These are phyloP conservation scores for Grosmannia clavigera DNA, from an alignment of 2,329 filamentous ascomycete genomes.

Conservation along the genomic window DNA sequence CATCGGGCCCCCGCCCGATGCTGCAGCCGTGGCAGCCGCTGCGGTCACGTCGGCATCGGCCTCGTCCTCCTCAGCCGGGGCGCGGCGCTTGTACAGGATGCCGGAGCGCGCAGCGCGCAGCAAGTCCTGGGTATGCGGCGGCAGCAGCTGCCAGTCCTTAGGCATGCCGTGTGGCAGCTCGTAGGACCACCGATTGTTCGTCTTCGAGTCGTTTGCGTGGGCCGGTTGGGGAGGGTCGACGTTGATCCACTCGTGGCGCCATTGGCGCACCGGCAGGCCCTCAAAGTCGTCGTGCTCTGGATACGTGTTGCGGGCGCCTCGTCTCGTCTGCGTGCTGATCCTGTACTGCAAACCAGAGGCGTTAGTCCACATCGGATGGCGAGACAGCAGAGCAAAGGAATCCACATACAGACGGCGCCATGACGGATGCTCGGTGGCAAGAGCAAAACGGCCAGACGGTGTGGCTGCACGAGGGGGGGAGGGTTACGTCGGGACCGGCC, in stretches of 20 bases:
- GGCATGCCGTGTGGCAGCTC: slow-evolving; percentile 76
- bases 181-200: slow-evolving; percentile 56
- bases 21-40: background rate
- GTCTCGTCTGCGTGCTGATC: slow-evolving; percentile 32
- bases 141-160: slow-evolving; percentile 66
- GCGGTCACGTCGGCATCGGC: slow-evolving; percentile 29
- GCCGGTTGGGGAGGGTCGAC: slow-evolving; percentile 53
- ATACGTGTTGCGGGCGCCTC: slow-evolving; percentile 42
- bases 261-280: slow-evolving; percentile 80
- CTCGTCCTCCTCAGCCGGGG: slow-evolving; percentile 48
- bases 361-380: too few relatives aligned
- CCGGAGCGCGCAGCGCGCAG: slow-evolving; percentile 71
- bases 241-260: slow-evolving; percentile 60
- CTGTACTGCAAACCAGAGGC: slow-evolving; percentile 7
- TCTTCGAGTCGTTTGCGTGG: slow-evolving; percentile 41
- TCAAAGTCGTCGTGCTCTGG: slow-evolving; percentile 51
- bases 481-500: background rate
- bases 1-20: background rate
- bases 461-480: background rate
- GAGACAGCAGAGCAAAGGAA: too few relatives aligned
- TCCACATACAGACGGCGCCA: slow-evolving; percentile 2
- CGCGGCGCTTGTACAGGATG: slow-evolving; percentile 59
- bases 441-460: background rate
- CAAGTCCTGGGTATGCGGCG: slow-evolving; percentile 69
- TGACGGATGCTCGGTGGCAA: background rate